A percentile compares a stretch with the other conserved stretches of the same genome.
Conservation (phyloP, 768 basidiomycete genomes). For the Filobasidium floriforme region DNA sequence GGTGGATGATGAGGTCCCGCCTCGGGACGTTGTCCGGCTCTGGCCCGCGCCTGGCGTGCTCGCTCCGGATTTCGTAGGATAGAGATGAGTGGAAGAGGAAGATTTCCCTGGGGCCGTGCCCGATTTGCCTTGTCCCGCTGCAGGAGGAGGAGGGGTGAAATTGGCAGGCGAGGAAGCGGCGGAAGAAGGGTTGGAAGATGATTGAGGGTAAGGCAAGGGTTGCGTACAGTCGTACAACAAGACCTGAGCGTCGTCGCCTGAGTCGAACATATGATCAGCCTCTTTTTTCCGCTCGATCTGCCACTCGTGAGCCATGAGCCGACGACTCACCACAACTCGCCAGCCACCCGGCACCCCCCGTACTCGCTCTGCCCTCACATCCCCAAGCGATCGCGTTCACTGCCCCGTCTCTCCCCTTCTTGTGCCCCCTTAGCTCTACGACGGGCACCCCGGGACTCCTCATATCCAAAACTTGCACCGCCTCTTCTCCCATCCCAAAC, state of each 20-base stretch:
- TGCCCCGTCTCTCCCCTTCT: conserved; percentile 43
- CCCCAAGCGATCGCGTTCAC: conserved; percentile 86
- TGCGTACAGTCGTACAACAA: conserved; percentile 76
- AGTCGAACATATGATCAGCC: neutral
- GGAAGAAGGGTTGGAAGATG: conserved; percentile 46
- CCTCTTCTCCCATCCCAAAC: conserved; percentile 84
- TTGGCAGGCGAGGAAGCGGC: conserved; percentile 49
- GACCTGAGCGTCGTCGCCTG: conserved; percentile 91
- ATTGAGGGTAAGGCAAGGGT: conserved; percentile 30
- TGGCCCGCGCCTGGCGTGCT: neutral
- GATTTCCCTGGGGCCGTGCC: conserved; percentile 12
- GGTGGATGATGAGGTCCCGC: neutral
- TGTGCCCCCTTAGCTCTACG: conserved; percentile 78
- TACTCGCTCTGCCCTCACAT: conserved; percentile 47
- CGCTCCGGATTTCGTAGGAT: conserved; percentile 24
- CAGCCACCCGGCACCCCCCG: conserved; percentile 63
- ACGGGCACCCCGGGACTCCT: conserved; percentile 91
- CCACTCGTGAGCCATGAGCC: too few relatives aligned
- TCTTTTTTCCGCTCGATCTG: too few relatives aligned
- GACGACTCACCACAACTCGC: conserved; percentile 68
- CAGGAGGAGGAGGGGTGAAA: conserved; percentile 24
- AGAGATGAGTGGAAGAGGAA: conserved; percentile 13
- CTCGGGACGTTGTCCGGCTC: conserved; percentile 2
- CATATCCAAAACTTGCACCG: conserved; percentile 93
- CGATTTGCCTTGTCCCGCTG: neutral